These are phyloP conservation scores for Lojkania enalia DNA, from an alignment of 2,329 filamentous ascomycete species.

Conservation along the genomic window DNA sequence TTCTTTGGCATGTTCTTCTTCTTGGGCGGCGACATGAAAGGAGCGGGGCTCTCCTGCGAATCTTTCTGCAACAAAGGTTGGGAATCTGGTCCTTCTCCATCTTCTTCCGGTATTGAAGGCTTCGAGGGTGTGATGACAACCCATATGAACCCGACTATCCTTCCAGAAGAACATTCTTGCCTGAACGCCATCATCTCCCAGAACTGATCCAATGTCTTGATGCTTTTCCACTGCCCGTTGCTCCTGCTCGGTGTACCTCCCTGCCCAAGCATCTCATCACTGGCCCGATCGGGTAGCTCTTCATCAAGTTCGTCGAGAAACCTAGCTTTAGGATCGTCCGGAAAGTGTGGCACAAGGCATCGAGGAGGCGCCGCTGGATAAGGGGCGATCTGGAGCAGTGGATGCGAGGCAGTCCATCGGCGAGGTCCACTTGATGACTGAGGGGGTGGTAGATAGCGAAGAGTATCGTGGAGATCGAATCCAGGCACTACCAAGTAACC, in stretches of 20 bases:
- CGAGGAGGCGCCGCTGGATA: slow-evolving; percentile 71
- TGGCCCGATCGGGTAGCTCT: slow-evolving; percentile 64
- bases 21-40: slow-evolving; percentile 14
- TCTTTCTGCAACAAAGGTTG: slow-evolving; percentile 22
- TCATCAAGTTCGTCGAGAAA: slow-evolving; percentile 89
- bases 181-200: slow-evolving; percentile 99
- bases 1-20: slow-evolving; percentile 16
- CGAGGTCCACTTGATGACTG: slow-evolving; percentile 44
- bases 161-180: slow-evolving; percentile 91
- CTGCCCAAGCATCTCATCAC: slow-evolving; percentile 36
- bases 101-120: slow-evolving; percentile 36
- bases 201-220: slow-evolving; percentile 84
- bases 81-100: slow-evolving; percentile 28
- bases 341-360: slow-evolving; percentile 86
- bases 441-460: slow-evolving; percentile 71
- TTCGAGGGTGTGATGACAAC: slow-evolving; percentile 73
- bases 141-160: slow-evolving; percentile 94
- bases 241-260: slow-evolving; percentile 53
- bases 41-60: slow-evolving; percentile 17
- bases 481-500: slow-evolving; percentile 88
- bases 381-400: slow-evolving; percentile 74
- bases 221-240: slow-evolving; percentile 77
- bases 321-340: slow-evolving; percentile 91
- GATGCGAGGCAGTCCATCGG: slow-evolving; percentile 61
- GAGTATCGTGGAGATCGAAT: slow-evolving; percentile 77